Conservation (phyloP, 805 yeast species). For the Peterozyma xylosa region DNA sequence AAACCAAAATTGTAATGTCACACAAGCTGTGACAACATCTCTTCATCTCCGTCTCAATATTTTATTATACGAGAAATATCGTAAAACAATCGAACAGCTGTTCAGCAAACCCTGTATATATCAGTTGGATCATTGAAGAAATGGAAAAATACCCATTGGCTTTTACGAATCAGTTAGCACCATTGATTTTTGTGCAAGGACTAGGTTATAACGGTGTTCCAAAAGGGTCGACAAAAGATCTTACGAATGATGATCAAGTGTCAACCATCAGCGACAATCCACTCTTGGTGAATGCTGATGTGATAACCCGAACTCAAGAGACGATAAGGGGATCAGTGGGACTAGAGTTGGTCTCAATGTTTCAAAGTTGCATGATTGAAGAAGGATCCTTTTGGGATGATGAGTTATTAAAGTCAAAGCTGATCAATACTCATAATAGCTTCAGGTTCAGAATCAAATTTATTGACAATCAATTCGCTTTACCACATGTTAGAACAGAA, state of each 20-base stretch:
- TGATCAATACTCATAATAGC: constrained; percentile 10
- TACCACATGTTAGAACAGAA: constrained; percentile 14
- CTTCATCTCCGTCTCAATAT: too few species aligned
- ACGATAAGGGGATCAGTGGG: constrained; percentile 19
- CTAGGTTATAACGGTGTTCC: constrained; percentile 21
- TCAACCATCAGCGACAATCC: constrained; percentile 5
- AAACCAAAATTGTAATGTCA: too few species aligned
- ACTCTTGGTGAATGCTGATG: constrained; percentile 7
- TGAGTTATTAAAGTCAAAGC: constrained; percentile 11
- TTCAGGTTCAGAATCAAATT: constrained; percentile 22
- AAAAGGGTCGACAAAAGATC: constrained; percentile 10
- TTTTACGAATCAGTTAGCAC: constrained; percentile 25
- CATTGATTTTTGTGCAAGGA: constrained; percentile 35
- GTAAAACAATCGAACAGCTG: too few species aligned
- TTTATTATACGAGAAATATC: too few species aligned
- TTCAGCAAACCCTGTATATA: too few species aligned
- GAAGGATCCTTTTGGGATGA: constrained; percentile 11
- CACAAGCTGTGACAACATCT: too few species aligned
- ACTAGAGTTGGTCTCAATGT: constrained; percentile 21
- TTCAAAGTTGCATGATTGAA: constrained; percentile 18
- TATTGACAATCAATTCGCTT: constrained; percentile 16
- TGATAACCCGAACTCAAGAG: constrained; percentile 13
- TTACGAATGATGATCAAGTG: not conserved
- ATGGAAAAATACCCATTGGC: constrained; percentile 33
- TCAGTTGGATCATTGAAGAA: too few species aligned